Percentiles rank a stretch among this genome's conserved stretches.
phyloP scores from a whole-genome alignment of 2,329 filamentous ascomycete species.

The Phialophora tarda region DNA sequence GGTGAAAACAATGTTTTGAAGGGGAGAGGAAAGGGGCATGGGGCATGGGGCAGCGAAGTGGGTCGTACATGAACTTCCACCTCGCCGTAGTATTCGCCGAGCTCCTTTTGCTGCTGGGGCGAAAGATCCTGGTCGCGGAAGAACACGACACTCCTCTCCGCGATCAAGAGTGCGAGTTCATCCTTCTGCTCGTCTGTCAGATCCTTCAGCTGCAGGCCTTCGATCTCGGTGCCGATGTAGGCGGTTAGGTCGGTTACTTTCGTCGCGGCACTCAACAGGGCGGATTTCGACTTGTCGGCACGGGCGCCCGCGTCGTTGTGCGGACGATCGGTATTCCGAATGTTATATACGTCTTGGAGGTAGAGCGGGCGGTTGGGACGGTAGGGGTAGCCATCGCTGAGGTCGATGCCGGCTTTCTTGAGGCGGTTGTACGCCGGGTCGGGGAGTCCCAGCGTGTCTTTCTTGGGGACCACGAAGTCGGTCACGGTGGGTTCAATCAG shows the following conservation, averaged over 20 bases:
- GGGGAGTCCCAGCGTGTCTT: conserved; percentile 69
- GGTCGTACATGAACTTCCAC: conserved; percentile 54
- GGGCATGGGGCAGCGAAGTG: conserved; percentile 25
- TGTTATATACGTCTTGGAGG: conserved; percentile 71
- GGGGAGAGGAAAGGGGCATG: no score
- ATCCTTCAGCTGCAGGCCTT: conserved; percentile 55
- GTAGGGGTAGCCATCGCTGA: conserved; percentile 74
- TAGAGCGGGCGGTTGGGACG: conserved; percentile 70
- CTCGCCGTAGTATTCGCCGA: conserved; percentile 47
- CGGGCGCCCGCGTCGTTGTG: conserved; percentile 67
- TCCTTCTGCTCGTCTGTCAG: conserved; percentile 67
- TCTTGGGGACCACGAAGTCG: conserved; percentile 66
- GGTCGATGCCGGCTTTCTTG: conserved; percentile 71
- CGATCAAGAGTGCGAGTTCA: conserved; percentile 62
- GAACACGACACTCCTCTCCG: conserved; percentile 58
- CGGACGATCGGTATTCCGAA: conserved; percentile 62
- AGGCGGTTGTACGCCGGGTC: conserved; percentile 62
- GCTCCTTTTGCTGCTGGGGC: conserved; percentile 45
- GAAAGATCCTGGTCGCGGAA: conserved; percentile 57
- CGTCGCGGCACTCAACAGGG: conserved; percentile 47
- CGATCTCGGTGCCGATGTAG: conserved; percentile 53
- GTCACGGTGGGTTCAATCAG: conserved; percentile 67
- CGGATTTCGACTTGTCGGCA: conserved; percentile 58
- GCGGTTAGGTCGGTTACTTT: conserved; percentile 58
- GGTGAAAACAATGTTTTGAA: conserved; percentile 49